Base-by-base conservation (phyloP, 2,329 filamentous ascomycete species). In the Diaporthe nobilis region DNA sequence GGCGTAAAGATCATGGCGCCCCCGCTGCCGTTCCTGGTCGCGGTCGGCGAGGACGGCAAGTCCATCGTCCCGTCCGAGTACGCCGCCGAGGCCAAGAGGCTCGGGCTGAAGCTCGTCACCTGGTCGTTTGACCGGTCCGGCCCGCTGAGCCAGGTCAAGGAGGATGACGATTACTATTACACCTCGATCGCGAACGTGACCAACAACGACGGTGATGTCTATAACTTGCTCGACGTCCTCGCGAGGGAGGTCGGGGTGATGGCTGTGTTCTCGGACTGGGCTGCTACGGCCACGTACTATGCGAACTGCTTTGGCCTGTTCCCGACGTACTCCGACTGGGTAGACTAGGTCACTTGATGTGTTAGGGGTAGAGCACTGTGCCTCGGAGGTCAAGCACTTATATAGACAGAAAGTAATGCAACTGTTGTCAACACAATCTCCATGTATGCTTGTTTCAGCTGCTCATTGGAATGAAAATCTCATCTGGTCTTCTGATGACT, bases 91-190 rank as follows among this genome's bases (percentile, higher is more conserved):
- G 92, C 91, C 28, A 91, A 90, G 81, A 85, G 88, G 78, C 88
- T 91, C 9, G 91, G 91, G 0, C 84, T 94, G 58, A 87, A 92
- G 67, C 90, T 94, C 76, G 88, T 94, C 57, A 89, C 92, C 0
- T 95, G 93, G 93, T 91, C 88, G 10, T 87, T 94, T 61, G 93
- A 95, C 83, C 88, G 93, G 42, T 92, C 90, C 0, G 90, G 90
- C 0, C 91, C 91, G 75, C 82, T 93, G 72, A 86, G 86, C 28
- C 65, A 53, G 49, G 65, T 70, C 34, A 42, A 70, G 34, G 65
- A 70, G 49, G 49, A 70, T 4, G 49, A 34, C 7, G 86, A 89
- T 34, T 91, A 90, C 76, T 92, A 92, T 82, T 93, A 90, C 79
- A 85, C 84, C 72, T 86, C 87, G 7, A 86, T 93, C 28, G 85